These are phyloP conservation scores for Candida tetrigidarum DNA, from an alignment of 1,139 yeast genomes.

Conservation along the genomic window DNA sequence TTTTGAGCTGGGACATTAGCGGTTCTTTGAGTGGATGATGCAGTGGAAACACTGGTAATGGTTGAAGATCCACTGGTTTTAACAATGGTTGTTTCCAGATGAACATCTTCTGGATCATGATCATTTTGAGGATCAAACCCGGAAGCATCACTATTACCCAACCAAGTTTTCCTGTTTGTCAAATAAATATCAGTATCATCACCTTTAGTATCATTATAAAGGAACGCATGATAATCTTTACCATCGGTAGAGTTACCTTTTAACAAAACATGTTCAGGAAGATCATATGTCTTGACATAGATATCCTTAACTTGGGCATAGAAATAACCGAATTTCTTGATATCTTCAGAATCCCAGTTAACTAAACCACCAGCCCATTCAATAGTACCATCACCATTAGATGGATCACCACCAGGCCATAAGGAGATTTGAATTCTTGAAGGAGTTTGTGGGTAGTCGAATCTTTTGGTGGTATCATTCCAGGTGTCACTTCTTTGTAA, in stretches of 20 bases:
- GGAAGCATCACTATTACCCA: slow-evolving; percentile 62
- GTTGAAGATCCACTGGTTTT: slow-evolving; percentile 19
- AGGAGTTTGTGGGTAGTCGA: slow-evolving; percentile 89
- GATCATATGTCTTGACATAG: slow-evolving; percentile 67
- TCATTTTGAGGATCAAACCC: slow-evolving; percentile 65
- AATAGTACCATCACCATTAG: slow-evolving; percentile 73
- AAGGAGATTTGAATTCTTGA: slow-evolving; percentile 69
- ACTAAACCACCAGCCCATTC: slow-evolving; percentile 95
- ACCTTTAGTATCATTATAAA: slow-evolving; percentile 56
- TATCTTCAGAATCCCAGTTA: slow-evolving; percentile 81
- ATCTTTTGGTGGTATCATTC: slow-evolving; percentile 62
- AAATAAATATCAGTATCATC: slow-evolving; percentile 51
- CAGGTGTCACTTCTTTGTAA: slow-evolving; percentile 67
- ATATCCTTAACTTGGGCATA: slow-evolving; percentile 67
- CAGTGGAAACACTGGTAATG: slow-evolving; percentile 16
- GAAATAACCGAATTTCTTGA: slow-evolving; percentile 75
- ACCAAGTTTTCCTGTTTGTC: slow-evolving; percentile 61
- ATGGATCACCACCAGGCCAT: slow-evolving; percentile 89
- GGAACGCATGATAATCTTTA: slow-evolving; percentile 50
- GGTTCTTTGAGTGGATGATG: slow-evolving; percentile 15
- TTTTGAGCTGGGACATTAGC: slow-evolving; percentile 19
- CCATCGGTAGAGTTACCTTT: slow-evolving; percentile 43
- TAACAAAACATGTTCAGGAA: slow-evolving; percentile 52
- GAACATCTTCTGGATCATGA: slow-evolving; percentile 12
- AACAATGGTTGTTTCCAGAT: slow-evolving; percentile 16